Conservation (phyloP, 371 early-diverging fungal genomes). For the Actinomucor elegans region DNA sequence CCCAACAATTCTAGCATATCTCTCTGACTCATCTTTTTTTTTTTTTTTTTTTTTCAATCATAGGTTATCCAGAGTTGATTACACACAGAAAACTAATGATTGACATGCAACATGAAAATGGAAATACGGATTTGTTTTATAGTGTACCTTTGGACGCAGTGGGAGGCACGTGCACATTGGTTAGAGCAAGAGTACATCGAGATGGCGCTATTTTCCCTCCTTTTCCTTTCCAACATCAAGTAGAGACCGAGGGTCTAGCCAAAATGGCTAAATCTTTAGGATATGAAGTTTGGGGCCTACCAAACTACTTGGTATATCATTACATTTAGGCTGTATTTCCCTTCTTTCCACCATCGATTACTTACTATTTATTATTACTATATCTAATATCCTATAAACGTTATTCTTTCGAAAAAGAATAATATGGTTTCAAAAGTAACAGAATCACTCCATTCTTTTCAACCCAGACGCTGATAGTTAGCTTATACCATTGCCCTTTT, state of each 20-base stretch:
- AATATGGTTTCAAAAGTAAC: too few species aligned
- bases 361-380: not conserved
- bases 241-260: conserved; percentile 79
- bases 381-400: too few species aligned
- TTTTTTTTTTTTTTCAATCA: too few species aligned
- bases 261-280: conserved; percentile 71
- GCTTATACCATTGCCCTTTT: too few species aligned
- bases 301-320: conserved; percentile 37
- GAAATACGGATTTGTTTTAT: conserved; percentile 23
- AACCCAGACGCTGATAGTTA: too few species aligned
- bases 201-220: conserved; percentile 61
- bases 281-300: conserved; percentile 35
- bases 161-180: conserved; percentile 51
- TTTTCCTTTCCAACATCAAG: conserved; percentile 45
- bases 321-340: conserved; percentile 16
- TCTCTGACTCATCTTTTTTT: too few species aligned
- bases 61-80: conserved; percentile 41
- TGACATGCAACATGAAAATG: conserved; percentile 40
- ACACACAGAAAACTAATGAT: conserved; percentile 50
- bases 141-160: conserved; percentile 46
- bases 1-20: too few species aligned
- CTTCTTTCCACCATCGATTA: not conserved
- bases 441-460: too few species aligned
- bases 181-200: conserved; percentile 70
- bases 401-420: too few species aligned